Evolutionary conservation across 2,329 filamentous ascomycete species (phyloP).

Genomic region (Penicillium rolfsii): DNA sequence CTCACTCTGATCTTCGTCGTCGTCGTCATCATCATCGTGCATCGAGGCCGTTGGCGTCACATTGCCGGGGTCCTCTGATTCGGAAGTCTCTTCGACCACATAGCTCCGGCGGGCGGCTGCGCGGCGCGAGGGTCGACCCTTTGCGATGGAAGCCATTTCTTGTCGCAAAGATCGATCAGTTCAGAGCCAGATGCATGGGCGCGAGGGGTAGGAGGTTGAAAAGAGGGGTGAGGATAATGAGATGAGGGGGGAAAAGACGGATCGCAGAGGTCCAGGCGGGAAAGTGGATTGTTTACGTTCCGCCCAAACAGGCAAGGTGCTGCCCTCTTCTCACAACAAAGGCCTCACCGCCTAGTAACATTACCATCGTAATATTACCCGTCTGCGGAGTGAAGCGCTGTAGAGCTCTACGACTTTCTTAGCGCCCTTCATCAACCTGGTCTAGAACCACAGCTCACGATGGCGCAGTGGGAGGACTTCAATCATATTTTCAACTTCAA

Average conservation of each 20-base stretch:
- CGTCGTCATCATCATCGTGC: conserved; percentile 58
- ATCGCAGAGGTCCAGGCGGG: conserved; percentile 18
- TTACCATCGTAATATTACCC: conserved; percentile 26
- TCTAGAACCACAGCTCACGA: conserved; percentile 27
- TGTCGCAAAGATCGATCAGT: conserved; percentile 22
- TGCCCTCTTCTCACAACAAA: conserved; percentile 40
- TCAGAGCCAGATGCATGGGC: conserved; percentile 34
- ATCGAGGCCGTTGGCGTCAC: conserved; percentile 48
- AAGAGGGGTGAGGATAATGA: conserved; percentile 6
- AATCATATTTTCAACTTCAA: conserved; percentile 68
- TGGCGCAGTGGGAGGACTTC: conserved; percentile 63
- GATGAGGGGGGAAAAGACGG: conserved; percentile 13
- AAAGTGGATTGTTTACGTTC: conserved; percentile 47
- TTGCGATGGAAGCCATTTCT: conserved; percentile 45
- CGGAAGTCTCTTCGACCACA: conserved; percentile 76
- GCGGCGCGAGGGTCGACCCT: conserved; percentile 62
- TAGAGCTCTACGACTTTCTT: conserved; percentile 9
- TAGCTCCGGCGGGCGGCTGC: conserved; percentile 69
- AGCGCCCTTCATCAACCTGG: conserved; percentile 3
- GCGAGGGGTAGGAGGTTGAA: conserved; percentile 25
- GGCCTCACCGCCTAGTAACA: conserved; percentile 34
- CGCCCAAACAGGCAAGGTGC: conserved; percentile 39
- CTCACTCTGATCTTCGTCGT: conserved; percentile 63
- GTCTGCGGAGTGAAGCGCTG: conserved; percentile 16
- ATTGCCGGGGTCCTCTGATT: conserved; percentile 66